Percentiles rank a stretch among this genome's conserved stretches.
These are phyloP conservation scores for Emydomyces testavorans DNA, from an alignment of 2,329 filamentous ascomycete genomes.

Conservation along the genomic window DNA sequence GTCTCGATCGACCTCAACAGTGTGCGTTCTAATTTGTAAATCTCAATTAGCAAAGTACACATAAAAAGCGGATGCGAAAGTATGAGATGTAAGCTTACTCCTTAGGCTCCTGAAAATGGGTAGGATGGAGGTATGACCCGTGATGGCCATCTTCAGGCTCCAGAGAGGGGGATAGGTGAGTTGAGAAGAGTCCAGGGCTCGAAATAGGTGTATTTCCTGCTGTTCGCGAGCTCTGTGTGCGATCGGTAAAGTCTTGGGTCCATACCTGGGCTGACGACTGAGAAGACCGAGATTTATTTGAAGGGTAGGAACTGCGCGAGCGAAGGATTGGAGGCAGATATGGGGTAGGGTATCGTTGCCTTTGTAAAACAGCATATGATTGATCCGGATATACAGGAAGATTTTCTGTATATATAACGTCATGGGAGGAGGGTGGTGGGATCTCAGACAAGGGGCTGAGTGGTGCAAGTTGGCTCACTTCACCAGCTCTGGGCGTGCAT, in stretches of 20 bases:
- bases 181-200: constrained; percentile 37
- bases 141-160: constrained; percentile 32
- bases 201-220: constrained; percentile 39
- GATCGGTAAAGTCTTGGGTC: constrained; percentile 17
- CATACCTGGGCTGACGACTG: constrained; percentile 20
- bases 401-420: constrained; percentile 20
- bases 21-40: constrained; percentile 57
- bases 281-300: constrained; percentile 24
- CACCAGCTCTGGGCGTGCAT: constrained; percentile 7
- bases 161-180: constrained; percentile 25
- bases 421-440: constrained; percentile 15
- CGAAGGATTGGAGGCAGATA: constrained; percentile 32
- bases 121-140: constrained; percentile 56
- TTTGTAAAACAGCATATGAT: constrained; percentile 38
- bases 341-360: constrained; percentile 32
- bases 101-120: constrained; percentile 62
- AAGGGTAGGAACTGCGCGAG: constrained; percentile 36
- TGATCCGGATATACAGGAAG: constrained; percentile 40
- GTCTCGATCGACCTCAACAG: constrained; percentile 82
- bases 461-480: constrained; percentile 12
- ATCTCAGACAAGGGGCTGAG: constrained; percentile 17
- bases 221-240: constrained; percentile 29
- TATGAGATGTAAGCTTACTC: constrained; percentile 47
- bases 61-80: constrained; percentile 4
- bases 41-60: constrained; percentile 9